These are phyloP conservation scores for Salicornia ramosissima DNA, from an alignment of 148 eudicot genomes.

Conservation along the genomic window DNA sequence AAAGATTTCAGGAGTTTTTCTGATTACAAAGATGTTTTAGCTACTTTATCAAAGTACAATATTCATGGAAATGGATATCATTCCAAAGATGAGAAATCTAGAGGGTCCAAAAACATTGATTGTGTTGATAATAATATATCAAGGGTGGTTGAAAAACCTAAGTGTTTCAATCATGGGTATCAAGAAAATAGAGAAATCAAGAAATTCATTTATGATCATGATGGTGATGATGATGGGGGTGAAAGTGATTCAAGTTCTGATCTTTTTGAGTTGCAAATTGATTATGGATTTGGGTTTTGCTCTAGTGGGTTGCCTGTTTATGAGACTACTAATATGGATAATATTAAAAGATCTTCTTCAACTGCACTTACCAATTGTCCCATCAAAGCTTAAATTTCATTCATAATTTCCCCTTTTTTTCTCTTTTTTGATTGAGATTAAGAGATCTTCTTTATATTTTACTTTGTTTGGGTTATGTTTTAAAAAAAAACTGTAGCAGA, in stretches of 20 bases:
- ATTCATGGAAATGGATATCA: constrained; percentile 11
- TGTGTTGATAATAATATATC: constrained; percentile 39
- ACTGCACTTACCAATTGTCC: constrained; percentile 42
- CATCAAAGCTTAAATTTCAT: constrained; percentile 17
- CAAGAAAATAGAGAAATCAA: constrained; percentile 19
- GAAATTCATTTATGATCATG: constrained; percentile 11
- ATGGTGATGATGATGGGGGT: constrained; percentile 43
- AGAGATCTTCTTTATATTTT: neutral
- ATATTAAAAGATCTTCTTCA: constrained; percentile 48
- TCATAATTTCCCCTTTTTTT: neutral
- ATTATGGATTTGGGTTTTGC: constrained; percentile 36
- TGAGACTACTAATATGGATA: constrained; percentile 62
- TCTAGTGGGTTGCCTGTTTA: constrained; percentile 71
- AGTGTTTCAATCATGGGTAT: constrained; percentile 16
- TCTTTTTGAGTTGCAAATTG: constrained; percentile 59
- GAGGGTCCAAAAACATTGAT: constrained; percentile 11
- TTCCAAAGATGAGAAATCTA: constrained; percentile 7
- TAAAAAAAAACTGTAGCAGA: neutral
- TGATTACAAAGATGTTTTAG: constrained; percentile 34
- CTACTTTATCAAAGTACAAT: constrained; percentile 28
- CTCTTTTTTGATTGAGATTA: neutral
- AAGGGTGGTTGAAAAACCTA: constrained; percentile 28
- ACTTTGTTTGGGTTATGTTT: neutral
- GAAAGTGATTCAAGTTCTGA: constrained; percentile 82
- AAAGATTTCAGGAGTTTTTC: constrained; percentile 36